These are phyloP conservation scores for Eucalyptus cladocalyx DNA, from an alignment of 345 rosid genomes.

Conservation along the genomic window DNA sequence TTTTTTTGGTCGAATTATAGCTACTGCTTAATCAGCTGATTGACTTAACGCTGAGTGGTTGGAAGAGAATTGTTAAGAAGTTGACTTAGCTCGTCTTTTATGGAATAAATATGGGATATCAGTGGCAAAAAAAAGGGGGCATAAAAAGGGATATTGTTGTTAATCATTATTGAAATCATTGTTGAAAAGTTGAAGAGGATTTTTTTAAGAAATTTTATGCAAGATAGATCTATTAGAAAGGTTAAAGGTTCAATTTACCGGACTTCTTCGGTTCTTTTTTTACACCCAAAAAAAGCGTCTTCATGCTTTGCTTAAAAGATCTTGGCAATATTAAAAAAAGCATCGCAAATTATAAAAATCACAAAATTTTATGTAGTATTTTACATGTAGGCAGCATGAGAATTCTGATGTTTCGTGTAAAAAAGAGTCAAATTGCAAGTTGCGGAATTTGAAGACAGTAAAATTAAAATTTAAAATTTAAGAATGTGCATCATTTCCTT, in stretches of 20 bases:
- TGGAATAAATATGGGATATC: neutral
- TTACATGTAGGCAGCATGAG: neutral
- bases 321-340: neutral
- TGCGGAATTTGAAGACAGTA: rapidly evolving
- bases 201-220: neutral
- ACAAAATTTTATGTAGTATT: neutral
- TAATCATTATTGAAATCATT: neutral
- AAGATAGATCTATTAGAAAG: neutral
- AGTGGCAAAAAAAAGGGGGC: neutral
- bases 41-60: neutral
- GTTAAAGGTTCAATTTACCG: neutral
- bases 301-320: neutral
- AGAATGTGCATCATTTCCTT: neutral
- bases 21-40: neutral
- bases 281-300: neutral
- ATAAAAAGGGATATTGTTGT: neutral
- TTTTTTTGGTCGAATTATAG: too few species aligned
- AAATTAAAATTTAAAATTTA: neutral
- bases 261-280: neutral
- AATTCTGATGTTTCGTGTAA: neutral
- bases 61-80: neutral
- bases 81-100: neutral
- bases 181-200: neutral
- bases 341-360: neutral
- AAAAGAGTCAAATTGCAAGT: neutral